A percentile compares a stretch with the other conserved stretches of the same genome.
phyloP scores from a whole-genome alignment of 169 alveolate species.

The Plasmodium gonderi region DNA sequence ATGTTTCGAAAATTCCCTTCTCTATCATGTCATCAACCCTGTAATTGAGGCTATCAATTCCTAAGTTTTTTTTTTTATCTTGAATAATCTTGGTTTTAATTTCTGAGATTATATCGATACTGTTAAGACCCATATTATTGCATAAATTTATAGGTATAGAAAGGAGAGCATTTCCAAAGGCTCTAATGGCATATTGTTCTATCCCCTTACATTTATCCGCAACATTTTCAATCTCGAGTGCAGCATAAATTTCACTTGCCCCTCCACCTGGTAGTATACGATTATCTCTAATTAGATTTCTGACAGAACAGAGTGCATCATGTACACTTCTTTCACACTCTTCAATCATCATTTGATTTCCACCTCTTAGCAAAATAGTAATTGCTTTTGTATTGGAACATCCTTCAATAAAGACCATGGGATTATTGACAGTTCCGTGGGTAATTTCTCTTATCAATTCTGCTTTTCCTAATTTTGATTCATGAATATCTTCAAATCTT shows the following conservation, averaged over 20 bases:
- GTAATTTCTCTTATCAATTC: slow-evolving; percentile 93
- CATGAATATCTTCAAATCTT: slow-evolving; percentile 95
- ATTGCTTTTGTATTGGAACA: slow-evolving; percentile 95
- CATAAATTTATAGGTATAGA: slow-evolving; percentile 97
- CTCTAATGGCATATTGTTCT: slow-evolving; percentile 98
- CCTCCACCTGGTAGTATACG: slow-evolving; percentile 98
- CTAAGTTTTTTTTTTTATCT: slow-evolving; percentile 90
- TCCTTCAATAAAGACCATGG: slow-evolving; percentile 95
- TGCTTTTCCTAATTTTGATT: slow-evolving; percentile 96
- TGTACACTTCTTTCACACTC: slow-evolving; percentile 98
- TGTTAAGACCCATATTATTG: slow-evolving; percentile 96
- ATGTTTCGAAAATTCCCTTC: slow-evolving; percentile 94
- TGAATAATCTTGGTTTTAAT: slow-evolving; percentile 91
- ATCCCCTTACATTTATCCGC: slow-evolving; percentile 93
- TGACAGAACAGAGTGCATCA: slow-evolving; percentile 98
- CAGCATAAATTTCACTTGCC: slow-evolving; percentile 96
- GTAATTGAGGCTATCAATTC: slow-evolving; percentile 93
- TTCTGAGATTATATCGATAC: slow-evolving; percentile 93
- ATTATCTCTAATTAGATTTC: slow-evolving; percentile 90
- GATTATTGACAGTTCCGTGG: slow-evolving; percentile 96
- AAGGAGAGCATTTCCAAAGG: slow-evolving; percentile 98
- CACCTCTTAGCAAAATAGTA: slow-evolving; percentile 97
- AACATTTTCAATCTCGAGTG: slow-evolving; percentile 92
- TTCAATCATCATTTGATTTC: slow-evolving; percentile 96
- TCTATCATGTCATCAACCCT: slow-evolving; percentile 92